A percentile compares a stretch with the other conserved stretches of the same genome.
Conservation (phyloP, 306 rosid species). For the Arachis hypogaea region DNA sequence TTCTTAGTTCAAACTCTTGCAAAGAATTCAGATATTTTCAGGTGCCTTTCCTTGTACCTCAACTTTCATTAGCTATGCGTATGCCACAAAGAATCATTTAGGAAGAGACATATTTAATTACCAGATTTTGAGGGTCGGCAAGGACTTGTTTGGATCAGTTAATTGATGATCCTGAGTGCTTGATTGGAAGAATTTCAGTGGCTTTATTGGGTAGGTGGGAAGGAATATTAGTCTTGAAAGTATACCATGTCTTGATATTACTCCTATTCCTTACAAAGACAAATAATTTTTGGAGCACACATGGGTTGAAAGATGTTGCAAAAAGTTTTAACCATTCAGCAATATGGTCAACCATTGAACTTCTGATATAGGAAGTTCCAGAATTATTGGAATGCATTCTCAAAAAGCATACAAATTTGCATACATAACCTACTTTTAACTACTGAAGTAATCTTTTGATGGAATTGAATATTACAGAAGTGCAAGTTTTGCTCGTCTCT, state of each 20-base stretch:
- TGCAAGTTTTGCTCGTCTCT: neutral
- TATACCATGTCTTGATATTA: conserved; percentile 8
- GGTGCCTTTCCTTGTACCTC: neutral
- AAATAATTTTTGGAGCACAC: conserved; percentile 19
- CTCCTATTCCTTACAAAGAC: conserved; percentile 25
- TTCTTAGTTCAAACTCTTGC: conserved; percentile 13
- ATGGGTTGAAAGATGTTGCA: neutral
- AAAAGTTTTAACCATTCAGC: neutral
- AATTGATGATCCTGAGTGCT: conserved; percentile 24
- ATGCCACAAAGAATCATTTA: conserved; percentile 16
- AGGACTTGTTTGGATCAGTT: conserved; percentile 16
- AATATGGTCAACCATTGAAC: neutral
- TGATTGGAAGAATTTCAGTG: conserved; percentile 9
- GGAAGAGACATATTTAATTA: conserved; percentile 13
- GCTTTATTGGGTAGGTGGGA: conserved; percentile 25
- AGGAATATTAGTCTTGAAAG: conserved; percentile 33
- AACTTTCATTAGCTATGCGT: neutral
- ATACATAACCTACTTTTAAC: neutral
- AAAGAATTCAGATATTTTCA: conserved; percentile 5
- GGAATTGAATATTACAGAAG: neutral
- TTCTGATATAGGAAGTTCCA: conserved; percentile 14
- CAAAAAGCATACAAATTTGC: neutral
- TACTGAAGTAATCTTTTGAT: neutral
- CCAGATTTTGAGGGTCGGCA: neutral
- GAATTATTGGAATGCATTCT: conserved; percentile 13